phyloP scores from a whole-genome alignment of 2,329 filamentous ascomycete genomes.

The Fusarium verrucosum region DNA sequence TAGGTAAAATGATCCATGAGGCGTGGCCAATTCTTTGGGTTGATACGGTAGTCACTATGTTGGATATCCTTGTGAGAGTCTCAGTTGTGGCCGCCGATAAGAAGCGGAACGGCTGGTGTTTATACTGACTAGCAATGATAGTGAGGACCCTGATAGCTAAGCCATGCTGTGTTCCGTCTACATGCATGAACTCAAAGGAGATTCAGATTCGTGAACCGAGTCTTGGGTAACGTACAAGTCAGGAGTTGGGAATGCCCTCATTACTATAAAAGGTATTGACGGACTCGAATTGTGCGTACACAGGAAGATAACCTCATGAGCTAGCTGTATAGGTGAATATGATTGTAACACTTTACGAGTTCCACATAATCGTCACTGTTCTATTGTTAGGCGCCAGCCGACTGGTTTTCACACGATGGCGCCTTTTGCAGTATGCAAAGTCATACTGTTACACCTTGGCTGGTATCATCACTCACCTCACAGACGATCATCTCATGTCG shows the following conservation, averaged over 20 bases:
- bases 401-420: neutral
- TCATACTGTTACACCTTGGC: neutral
- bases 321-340: neutral
- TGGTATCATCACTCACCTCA: constrained; percentile 3
- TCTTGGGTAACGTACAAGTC: neutral
- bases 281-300: neutral
- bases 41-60: neutral
- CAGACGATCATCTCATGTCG: neutral
- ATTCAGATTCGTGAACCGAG: neutral
- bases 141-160: neutral
- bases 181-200: neutral
- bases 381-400: neutral
- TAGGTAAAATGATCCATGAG: too few relatives aligned
- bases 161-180: neutral
- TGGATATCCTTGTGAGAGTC: neutral
- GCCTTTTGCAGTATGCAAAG: neutral
- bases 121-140: neutral
- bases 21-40: too few relatives aligned
- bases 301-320: neutral
- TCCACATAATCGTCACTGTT: neutral
- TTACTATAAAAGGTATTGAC: neutral
- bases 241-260: constrained; percentile 28
- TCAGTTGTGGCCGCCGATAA: neutral
- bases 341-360: neutral
- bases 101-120: neutral